Conservation (phyloP, 1,139 yeast species). For the Pichia sp. region DNA sequence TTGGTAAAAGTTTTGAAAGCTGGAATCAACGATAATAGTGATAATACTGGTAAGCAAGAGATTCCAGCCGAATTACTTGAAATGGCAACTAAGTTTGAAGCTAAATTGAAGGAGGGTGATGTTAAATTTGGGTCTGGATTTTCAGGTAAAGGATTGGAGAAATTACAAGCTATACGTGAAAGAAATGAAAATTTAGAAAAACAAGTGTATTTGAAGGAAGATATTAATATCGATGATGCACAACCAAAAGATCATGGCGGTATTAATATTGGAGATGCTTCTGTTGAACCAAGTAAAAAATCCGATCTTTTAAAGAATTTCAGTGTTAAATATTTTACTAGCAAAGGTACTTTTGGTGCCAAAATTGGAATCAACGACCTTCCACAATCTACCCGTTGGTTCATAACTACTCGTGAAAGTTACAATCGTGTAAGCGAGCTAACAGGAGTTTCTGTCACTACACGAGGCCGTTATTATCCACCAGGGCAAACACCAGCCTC, state of each 20-base stretch:
- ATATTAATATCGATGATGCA: constrained; percentile 16
- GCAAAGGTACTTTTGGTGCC: constrained; percentile 31
- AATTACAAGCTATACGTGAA: constrained; percentile 64
- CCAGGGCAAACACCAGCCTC: too few relatives aligned
- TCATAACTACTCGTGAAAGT: constrained; percentile 14
- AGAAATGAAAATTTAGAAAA: constrained; percentile 30
- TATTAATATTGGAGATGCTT: not conserved
- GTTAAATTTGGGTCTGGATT: constrained; percentile 70
- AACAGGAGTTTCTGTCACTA: too few relatives aligned
- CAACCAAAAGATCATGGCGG: constrained; percentile 6
- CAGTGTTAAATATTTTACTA: too few relatives aligned
- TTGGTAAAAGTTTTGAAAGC: constrained; percentile 61
- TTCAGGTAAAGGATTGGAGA: constrained; percentile 90
- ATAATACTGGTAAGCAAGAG: constrained; percentile 47
- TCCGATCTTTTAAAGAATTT: too few relatives aligned
- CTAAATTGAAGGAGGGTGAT: constrained; percentile 62
- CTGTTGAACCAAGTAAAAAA: not conserved
- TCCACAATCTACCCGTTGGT: constrained; percentile 64
- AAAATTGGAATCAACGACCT: constrained; percentile 72
- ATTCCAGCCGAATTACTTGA: constrained; percentile 56
- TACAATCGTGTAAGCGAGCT: too few relatives aligned
- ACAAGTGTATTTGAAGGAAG: constrained; percentile 30
- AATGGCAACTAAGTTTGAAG: constrained; percentile 54
- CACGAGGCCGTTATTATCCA: too few relatives aligned
- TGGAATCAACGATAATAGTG: constrained; percentile 33